These are phyloP conservation scores for Pecoramyces ruminantium DNA, from an alignment of 192 early-diverging fungal genomes.

Conservation along the genomic window DNA sequence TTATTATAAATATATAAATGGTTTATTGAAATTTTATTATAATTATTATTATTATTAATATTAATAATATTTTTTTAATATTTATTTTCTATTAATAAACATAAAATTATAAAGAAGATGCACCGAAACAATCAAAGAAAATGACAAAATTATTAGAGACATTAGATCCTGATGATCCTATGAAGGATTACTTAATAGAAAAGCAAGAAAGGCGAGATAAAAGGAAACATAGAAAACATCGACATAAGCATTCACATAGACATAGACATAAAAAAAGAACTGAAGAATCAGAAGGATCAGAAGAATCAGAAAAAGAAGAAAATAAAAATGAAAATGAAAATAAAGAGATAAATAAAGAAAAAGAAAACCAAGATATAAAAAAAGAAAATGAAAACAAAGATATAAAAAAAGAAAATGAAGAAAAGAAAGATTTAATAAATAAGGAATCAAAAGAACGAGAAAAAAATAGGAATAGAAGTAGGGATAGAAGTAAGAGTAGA, in stretches of 20 bases:
- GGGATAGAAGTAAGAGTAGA: too few species aligned
- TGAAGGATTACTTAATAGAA: slow-evolving; percentile 51
- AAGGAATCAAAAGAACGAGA: neutral
- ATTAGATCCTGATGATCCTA: slow-evolving; percentile 52
- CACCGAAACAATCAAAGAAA: slow-evolving; percentile 19
- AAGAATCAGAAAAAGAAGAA: slow-evolving; percentile 12
- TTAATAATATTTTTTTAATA: too few species aligned
- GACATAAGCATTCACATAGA: neutral
- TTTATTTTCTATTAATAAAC: too few species aligned
- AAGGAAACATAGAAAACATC: neutral
- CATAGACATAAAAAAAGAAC: slow-evolving; percentile 9
- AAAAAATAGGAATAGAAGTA: too few species aligned
- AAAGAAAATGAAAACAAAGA: too few species aligned
- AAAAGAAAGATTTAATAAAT: too few species aligned
- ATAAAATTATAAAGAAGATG: slow-evolving; percentile 8
- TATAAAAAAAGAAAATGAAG: too few species aligned
- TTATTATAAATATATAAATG: too few species aligned
- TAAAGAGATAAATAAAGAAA: slow-evolving; percentile 3
- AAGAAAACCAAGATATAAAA: slow-evolving; percentile 11
- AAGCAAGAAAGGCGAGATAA: slow-evolving; percentile 12
- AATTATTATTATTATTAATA: too few species aligned
- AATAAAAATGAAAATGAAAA: slow-evolving; percentile 10
- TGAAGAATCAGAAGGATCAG: slow-evolving; percentile 18
- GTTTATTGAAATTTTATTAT: too few species aligned
- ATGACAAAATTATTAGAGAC: slow-evolving; percentile 1